Percentiles rank a stretch among this genome's conserved stretches.
Conservation (phyloP, 2,329 filamentous ascomycete species). For the Monosporascus sp. region DNA sequence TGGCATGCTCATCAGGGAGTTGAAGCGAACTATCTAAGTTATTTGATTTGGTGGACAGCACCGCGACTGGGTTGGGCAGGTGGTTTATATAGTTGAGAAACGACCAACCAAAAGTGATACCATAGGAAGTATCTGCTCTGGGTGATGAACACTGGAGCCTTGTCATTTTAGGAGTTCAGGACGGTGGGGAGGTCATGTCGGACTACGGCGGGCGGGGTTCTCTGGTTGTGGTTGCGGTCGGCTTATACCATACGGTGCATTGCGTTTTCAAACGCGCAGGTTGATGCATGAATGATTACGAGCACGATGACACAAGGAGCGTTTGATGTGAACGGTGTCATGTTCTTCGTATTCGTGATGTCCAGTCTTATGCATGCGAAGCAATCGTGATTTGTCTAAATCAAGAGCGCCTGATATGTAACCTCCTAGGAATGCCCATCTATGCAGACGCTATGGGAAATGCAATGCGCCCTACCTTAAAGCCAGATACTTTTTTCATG, state of each 20-base stretch:
- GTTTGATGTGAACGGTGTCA: too few species aligned
- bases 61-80: not conserved
- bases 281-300: not conserved
- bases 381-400: too few species aligned
- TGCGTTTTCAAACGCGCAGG: not conserved
- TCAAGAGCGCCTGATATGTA: too few species aligned
- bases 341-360: too few species aligned
- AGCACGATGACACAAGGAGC: not conserved
- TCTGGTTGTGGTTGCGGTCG: not conserved
- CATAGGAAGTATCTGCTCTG: constrained; percentile 11
- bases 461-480: too few species aligned
- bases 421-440: too few species aligned
- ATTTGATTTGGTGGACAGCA: not conserved
- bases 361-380: too few species aligned
- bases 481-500: too few species aligned
- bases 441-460: too few species aligned
- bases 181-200: constrained; percentile 10
- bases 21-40: not conserved
- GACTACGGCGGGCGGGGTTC: constrained; percentile 1
- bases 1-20: not conserved
- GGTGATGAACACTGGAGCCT: constrained; percentile 11
- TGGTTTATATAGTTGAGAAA: constrained; percentile 4
- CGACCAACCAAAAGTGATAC: constrained; percentile 14
- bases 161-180: constrained; percentile 11
- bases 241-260: not conserved